Evolutionary conservation across 495 filamentous ascomycete genomes (phyloP), one percentile per base, ranked within the genome.

Genomic region (Penicillium silybi): DNA sequence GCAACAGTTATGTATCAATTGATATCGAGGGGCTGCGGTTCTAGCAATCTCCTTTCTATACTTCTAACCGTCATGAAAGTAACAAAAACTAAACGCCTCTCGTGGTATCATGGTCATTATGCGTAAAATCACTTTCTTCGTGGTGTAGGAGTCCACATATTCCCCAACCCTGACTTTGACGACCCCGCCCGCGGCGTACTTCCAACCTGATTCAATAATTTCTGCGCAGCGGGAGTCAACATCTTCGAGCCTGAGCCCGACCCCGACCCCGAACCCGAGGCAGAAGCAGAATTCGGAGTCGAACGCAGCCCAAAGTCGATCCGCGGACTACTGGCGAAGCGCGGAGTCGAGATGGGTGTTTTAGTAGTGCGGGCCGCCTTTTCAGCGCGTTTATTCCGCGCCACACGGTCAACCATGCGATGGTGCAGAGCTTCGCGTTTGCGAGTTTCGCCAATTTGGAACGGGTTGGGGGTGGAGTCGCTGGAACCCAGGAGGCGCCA

Each of bases 391-490:
- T 89, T 92, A 11, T 77, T 83, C 66, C 86, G 85, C 1, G 85
- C 84, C 0, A 88, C 87, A 43, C 82, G 80, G 50, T 97, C 93
- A 5, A 98, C 95, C 84, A 98, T 90, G 16, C 85, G 83, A 62
- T 92, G 83, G 69, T 95, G 93, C 11, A 97, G 73, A 46, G 82
- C 82, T 69, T 98, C 93, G 11, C 95, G 76, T 63, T 80, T 84
- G 51, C 89, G 83, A 32, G 85, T 82, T 58, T 90, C 83, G 29
- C 80, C 71, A 42, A 98, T 84, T 38, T 85, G 80, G 65, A 98
- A 98, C 2, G 92, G 92, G 49, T 92, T 91, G 0, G 83, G 82
- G 0, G 82, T 82, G 10, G 76, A 63, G 49, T 90, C 84, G 18
- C 75, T 80, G 8, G 69, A 73, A 5, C 82, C 84, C 4, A 89